phyloP scores from a whole-genome alignment of 2,329 filamentous ascomycete genomes.

The Colletotrichum navitas region DNA sequence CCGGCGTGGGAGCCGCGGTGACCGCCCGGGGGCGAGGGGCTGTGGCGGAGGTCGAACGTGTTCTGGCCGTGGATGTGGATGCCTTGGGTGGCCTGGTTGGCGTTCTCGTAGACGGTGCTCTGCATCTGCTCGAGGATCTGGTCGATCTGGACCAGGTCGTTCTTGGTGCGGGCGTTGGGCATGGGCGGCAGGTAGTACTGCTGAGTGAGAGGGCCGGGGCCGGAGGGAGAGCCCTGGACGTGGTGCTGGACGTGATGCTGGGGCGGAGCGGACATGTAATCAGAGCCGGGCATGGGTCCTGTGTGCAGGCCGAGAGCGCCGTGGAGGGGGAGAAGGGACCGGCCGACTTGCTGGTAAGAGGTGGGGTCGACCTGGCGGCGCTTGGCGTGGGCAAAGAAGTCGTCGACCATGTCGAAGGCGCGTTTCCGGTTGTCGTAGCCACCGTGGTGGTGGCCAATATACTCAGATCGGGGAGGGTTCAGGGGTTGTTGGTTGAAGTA shows the following conservation, averaged over 20 bases:
- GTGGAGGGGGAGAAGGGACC: conserved; percentile 86
- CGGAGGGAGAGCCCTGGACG: conserved; percentile 66
- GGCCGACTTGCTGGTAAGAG: conserved; percentile 92
- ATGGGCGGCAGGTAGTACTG: conserved; percentile 92
- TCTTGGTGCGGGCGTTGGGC: conserved; percentile 90
- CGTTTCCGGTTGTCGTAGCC: conserved; percentile 82
- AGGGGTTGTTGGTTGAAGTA: conserved; percentile 79
- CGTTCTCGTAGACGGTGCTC: conserved; percentile 93
- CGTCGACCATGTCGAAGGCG: conserved; percentile 88
- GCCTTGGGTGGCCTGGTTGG: conserved; percentile 83
- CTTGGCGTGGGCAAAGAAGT: conserved; percentile 95
- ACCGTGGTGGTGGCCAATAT: conserved; percentile 70
- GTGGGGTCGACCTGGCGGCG: conserved; percentile 89
- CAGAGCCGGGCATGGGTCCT: conserved; percentile 59
- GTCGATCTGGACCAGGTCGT: conserved; percentile 92
- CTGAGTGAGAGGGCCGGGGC: conserved; percentile 73
- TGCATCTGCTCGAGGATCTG: conserved; percentile 97
- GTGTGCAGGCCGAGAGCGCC: conserved; percentile 74
- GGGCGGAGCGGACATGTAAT: conserved; percentile 63
- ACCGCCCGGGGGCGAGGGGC: conserved; percentile 63
- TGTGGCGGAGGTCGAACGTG: conserved; percentile 68
- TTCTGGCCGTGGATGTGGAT: conserved; percentile 83
- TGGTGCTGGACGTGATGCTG: conserved; percentile 51
- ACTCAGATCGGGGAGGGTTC: conserved; percentile 67
- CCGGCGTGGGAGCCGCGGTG: conserved; percentile 52